Conservation (phyloP, 2,329 filamentous ascomycete genomes). For the Chaetomiaceae sp. region DNA sequence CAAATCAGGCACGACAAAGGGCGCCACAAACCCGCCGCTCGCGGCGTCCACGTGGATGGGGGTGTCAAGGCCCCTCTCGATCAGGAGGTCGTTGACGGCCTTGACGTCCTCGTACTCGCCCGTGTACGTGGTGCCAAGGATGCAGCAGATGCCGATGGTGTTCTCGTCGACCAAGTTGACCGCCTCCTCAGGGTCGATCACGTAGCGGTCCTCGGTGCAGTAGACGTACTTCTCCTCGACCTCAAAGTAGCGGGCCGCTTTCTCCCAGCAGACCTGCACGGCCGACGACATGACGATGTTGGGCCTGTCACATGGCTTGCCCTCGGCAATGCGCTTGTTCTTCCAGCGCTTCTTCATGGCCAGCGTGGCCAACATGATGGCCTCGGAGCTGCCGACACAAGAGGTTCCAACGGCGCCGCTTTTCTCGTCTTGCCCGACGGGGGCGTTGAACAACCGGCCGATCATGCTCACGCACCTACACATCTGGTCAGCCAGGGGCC, state of each 20-base stretch:
- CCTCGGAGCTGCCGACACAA: constrained; percentile 84
- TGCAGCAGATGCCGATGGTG: constrained; percentile 86
- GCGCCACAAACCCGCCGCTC: constrained; percentile 86
- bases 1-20: constrained; percentile 79
- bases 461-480: constrained; percentile 93
- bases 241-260: constrained; percentile 84
- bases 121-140: constrained; percentile 90
- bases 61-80: constrained; percentile 69
- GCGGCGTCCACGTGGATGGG: constrained; percentile 94
- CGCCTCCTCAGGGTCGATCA: constrained; percentile 60
- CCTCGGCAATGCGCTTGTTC: constrained; percentile 76
- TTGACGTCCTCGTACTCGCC: constrained; percentile 95
- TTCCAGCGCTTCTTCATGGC: constrained; percentile 97
- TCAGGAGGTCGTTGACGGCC: constrained; percentile 80
- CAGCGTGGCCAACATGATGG: constrained; percentile 75
- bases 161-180: constrained; percentile 61
- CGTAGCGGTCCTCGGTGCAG: constrained; percentile 57
- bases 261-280: constrained; percentile 97
- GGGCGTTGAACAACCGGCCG: constrained; percentile 80
- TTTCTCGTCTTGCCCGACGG: constrained; percentile 38
- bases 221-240: constrained; percentile 81
- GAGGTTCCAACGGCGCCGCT: constrained; percentile 74
- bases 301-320: constrained; percentile 73
- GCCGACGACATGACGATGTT: constrained; percentile 96
- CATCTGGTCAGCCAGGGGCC: too few relatives aligned